Conservation (phyloP, 495 filamentous ascomycete species). For the Xylaria scruposa region DNA sequence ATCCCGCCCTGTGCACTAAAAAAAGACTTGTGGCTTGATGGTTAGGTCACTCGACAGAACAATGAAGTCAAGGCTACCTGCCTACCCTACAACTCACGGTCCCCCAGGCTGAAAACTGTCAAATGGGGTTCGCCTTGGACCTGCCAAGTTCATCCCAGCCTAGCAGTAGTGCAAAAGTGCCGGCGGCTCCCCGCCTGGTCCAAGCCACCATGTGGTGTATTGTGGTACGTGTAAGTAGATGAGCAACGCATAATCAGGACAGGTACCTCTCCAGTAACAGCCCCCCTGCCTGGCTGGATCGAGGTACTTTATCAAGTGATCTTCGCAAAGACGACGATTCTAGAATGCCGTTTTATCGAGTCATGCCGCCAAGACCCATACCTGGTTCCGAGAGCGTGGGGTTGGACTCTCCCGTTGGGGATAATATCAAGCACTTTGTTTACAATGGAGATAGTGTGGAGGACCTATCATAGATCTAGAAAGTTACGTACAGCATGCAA, state of each 20-base stretch:
- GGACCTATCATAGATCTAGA: background rate
- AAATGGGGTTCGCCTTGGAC: constrained; percentile 4
- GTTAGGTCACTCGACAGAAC: background rate
- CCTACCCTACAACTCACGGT: background rate
- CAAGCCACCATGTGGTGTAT: background rate
- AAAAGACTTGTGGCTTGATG: constrained; percentile 2
- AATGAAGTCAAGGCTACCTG: background rate
- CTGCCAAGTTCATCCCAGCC: constrained; percentile 10
- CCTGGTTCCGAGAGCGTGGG: constrained; percentile 14
- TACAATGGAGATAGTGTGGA: background rate
- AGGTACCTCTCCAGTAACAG: background rate
- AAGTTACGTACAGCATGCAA: background rate
- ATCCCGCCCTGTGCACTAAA: background rate
- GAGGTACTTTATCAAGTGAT: background rate
- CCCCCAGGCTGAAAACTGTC: constrained; percentile 4
- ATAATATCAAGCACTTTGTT: background rate
- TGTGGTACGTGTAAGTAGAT: background rate
- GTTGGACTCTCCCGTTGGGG: background rate
- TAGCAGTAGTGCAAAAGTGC: constrained; percentile 7
- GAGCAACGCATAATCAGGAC: background rate
- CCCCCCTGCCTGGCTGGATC: background rate
- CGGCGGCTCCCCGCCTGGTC: background rate
- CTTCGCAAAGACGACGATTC: background rate
- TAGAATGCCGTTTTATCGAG: constrained; percentile 5
- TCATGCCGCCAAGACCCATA: constrained; percentile 7